Base-by-base conservation (phyloP, 805 yeast species). In the Cyberlindnera maritima region DNA sequence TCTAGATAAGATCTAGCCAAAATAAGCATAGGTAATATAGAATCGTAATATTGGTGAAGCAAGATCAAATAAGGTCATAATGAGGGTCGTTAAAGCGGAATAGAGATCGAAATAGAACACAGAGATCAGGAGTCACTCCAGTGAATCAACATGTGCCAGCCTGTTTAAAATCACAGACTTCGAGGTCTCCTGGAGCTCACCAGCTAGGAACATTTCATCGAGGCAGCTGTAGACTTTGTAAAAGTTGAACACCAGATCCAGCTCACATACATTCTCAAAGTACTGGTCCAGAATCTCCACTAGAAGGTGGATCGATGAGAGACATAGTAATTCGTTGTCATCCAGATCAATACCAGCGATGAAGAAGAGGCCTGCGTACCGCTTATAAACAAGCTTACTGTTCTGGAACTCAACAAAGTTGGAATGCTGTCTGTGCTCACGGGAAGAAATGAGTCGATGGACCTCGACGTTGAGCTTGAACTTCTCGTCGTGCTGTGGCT, bases 341-440 rank as follows among this genome's bases (percentile, higher is more conserved):
- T 69, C 67, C n/a, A 76, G 62, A 55, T 88, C 96, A 9, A 91
- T 79, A 43, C 95, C 86, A 50, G 86, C 76, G n/a, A 90, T 81
- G 63, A 94, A 90, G 64, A 82, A 92, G 12, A 92, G 69, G 7
- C 98, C 98, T 3, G 97, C 97, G 61, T 92, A 92, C 48, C 97
- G 70, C 53, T 96, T 72, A 63, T 91, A 91, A 0, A 92, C 90
- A 42, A 94, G 69, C 61, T 86, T 87, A 40, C 71, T 65, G 48
- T 77, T 76, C 15, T 80, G 78, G 53, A 80, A 80, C 60, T 86
- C 91, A 19, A 87, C 88, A 58, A 88, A 87, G 61, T 88, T 88
- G 41, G 88, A 79, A 62, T 88, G 96, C 57, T 83, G 78, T 60
- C 83, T 86, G 61, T 85, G 88, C 60, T 91, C 97, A 57, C 97